Evolutionary conservation across 768 basidiomycete genomes (phyloP).

Genomic region (Crassisporium funariophilum): DNA sequence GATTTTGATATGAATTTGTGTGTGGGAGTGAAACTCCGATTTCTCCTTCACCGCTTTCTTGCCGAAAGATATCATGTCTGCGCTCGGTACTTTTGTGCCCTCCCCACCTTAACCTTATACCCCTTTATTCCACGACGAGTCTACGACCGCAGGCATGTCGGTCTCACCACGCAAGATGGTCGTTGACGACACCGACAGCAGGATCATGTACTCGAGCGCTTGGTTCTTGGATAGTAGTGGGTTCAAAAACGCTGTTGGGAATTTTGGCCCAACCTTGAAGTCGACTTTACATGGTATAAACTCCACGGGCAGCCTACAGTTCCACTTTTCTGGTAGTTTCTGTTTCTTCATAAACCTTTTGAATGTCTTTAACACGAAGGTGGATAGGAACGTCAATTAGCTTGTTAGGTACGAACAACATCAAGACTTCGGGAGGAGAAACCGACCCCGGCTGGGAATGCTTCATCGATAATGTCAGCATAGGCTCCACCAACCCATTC

Average conservation of each 20-base stretch:
- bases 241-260: constrained; percentile 16
- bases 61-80: no score
- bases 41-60: no score
- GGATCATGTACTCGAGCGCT: constrained; percentile 18
- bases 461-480: constrained; percentile 28
- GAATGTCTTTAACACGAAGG: no score
- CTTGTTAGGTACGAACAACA: constrained; percentile 25
- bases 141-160: background rate
- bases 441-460: constrained; percentile 35
- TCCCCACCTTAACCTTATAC: background rate
- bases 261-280: constrained; percentile 20
- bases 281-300: constrained; percentile 22
- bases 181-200: constrained; percentile 23
- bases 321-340: constrained; percentile 21
- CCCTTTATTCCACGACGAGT: background rate
- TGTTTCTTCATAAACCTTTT: no score
- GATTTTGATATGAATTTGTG: no score
- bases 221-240: constrained; percentile 15
- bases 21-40: no score
- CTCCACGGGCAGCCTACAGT: constrained; percentile 18
- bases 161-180: constrained; percentile 17
- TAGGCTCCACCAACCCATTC: constrained; percentile 21
- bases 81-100: background rate
- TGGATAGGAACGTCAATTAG: constrained; percentile 28
- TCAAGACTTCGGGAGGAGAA: constrained; percentile 12